Base-by-base conservation (phyloP, 73 alveolate species). In the Stentor coeruleus region DNA sequence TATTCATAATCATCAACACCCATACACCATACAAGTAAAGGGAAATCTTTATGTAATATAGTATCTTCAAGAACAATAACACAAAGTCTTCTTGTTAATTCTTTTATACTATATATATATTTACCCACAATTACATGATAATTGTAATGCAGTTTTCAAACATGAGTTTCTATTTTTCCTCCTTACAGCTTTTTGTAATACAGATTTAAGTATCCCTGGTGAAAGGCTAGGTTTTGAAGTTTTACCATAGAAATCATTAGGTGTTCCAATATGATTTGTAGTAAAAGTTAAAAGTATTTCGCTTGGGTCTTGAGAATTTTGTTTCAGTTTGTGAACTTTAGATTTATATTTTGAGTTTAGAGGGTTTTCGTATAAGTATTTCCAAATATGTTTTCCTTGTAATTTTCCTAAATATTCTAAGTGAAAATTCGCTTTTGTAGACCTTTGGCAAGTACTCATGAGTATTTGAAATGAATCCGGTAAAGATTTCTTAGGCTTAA, bases 1-100 rank as follows among this genome's bases (percentile, higher is more conserved):
- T 66, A 66, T 66, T 66, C 40, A 33, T 26, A 66, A 66, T 66
- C 79, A 1, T 31, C 39, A 20, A 31, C 79, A 11, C n/a, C 79
- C 79, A 66, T 66, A 33, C 79, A 66, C 41, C 79, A 66, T 20
- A 31, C 79, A 2, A 66, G 79, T 2, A 66, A 33, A 20, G 79
- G 79, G 37, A 20, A 66, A 33, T 66, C 79, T 0, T 37, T 37
- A 40, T 66, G 79, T 31, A 66, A 66, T 28, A 20, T 28, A 66
- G 40, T 20, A 33, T 66, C 79, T 66, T 66, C 79, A 26, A 66
- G 39, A 1, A 66, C 79, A 28, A 66, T 66, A 1, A 66, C 79
- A 33, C 79, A 66, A 20, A 66, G 37, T 2, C 79, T 66, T 66
- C 79, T 66, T 20, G 40, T 11, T 15, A 66, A 40, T 66, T 66